Conservation (phyloP, 169 alveolate species). For the Cryptosporidium bovis region DNA sequence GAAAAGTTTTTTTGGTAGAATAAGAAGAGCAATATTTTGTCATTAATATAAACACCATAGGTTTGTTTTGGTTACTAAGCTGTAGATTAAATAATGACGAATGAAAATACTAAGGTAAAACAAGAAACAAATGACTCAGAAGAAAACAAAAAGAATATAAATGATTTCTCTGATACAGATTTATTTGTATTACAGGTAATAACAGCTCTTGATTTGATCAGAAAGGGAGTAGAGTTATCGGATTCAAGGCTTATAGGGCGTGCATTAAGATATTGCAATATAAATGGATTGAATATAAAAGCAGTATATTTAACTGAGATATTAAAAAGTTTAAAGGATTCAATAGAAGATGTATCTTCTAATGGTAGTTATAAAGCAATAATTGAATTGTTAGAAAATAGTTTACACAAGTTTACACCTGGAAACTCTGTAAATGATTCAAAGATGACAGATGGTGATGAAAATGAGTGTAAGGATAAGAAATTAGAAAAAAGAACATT, state of each 20-base stretch:
- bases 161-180: neutral
- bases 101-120: neutral
- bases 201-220: constrained; percentile 47
- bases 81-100: constrained; percentile 5
- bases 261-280: constrained; percentile 48
- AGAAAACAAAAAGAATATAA: constrained; percentile 1
- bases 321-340: neutral
- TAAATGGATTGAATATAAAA: constrained; percentile 1
- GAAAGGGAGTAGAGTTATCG: constrained; percentile 54
- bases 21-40: no score
- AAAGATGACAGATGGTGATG: constrained; percentile 11
- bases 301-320: constrained; percentile 1
- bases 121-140: neutral
- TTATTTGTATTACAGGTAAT: constrained; percentile 19
- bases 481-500: neutral
- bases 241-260: constrained; percentile 68
- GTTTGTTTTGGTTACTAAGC: neutral
- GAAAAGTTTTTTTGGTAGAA: no score
- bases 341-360: neutral
- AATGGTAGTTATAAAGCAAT: neutral
- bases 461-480: neutral
- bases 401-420: no score
- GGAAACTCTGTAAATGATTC: constrained; percentile 6
- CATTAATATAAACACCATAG: no score
- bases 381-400: neutral